A percentile compares a stretch with the other conserved stretches of the same genome.
Conservation (phyloP, 1,284 basidiomycete genomes). For the Cutaneotrichosporon mucoides region DNA sequence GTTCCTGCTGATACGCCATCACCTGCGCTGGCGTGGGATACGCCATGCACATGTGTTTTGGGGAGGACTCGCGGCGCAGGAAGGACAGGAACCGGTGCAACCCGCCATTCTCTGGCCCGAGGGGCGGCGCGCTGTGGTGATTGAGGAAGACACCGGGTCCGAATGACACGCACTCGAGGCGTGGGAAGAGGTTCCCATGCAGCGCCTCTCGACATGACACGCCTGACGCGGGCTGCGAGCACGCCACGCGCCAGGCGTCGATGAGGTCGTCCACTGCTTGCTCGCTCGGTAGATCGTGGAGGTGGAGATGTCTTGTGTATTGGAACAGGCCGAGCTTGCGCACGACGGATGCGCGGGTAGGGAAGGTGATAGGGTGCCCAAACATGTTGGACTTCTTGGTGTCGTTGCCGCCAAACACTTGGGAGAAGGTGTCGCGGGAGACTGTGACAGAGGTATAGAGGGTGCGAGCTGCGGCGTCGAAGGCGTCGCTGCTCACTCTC, state of each 20-base stretch:
- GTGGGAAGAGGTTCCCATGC: neutral
- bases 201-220: neutral
- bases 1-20: neutral
- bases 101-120: neutral
- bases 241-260: slow-evolving; percentile 1
- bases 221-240: neutral
- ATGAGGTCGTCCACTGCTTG: neutral
- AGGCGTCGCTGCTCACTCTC: neutral
- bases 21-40: neutral
- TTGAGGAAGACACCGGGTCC: neutral
- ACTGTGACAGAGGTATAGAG: neutral
- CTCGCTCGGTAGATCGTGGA: neutral
- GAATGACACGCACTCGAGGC: neutral
- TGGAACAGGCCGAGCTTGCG: slow-evolving; percentile 4
- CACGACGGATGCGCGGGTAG: neutral
- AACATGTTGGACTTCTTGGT: neutral
- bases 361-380: neutral
- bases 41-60: neutral
- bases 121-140: neutral
- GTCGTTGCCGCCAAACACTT: slow-evolving; percentile 1
- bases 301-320: neutral
- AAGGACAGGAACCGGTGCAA: neutral
- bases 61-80: neutral
- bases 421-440: neutral
- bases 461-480: neutral